A percentile compares a stretch with the other conserved stretches of the same genome.
Conservation (phyloP, 345 rosid genomes). For the Carallia pectinifolia region DNA sequence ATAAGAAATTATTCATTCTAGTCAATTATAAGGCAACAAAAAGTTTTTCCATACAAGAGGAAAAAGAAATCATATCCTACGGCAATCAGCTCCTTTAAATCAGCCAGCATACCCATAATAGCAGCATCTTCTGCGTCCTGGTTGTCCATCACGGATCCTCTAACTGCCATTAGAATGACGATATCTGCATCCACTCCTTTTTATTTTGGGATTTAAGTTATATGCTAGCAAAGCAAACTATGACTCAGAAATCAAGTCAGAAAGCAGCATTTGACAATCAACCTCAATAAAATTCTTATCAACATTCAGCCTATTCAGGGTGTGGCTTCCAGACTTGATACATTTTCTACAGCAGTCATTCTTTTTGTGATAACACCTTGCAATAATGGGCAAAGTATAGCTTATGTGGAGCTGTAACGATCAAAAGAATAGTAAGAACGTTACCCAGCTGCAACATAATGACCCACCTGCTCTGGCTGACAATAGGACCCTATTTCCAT, state of each 20-base stretch:
- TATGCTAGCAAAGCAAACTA: neutral
- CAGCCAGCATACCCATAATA: constrained; percentile 60
- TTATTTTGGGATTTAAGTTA: constrained; percentile 30
- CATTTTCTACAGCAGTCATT: constrained; percentile 74
- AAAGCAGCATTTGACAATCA: neutral
- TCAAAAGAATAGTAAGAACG: constrained; percentile 2
- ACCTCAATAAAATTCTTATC: constrained; percentile 68
- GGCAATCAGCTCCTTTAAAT: constrained; percentile 53
- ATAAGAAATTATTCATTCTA: neutral
- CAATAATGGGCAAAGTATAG: neutral
- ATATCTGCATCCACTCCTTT: constrained; percentile 49
- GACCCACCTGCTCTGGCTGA: constrained; percentile 52
- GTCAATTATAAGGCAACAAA: neutral
- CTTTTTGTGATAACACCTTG: constrained; percentile 72
- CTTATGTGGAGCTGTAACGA: neutral
- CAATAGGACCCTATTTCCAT: constrained; percentile 52
- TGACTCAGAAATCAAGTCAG: neutral
- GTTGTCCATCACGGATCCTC: constrained; percentile 60
- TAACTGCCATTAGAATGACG: constrained; percentile 58
- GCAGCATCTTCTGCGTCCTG: constrained; percentile 63
- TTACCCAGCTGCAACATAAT: neutral
- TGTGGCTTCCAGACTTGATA: constrained; percentile 68
- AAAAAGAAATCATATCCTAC: constrained; percentile 4
- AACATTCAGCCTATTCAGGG: constrained; percentile 50
- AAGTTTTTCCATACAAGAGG: no score